phyloP scores from a whole-genome alignment of 768 basidiomycete genomes.

The Leccinum variicolor region DNA sequence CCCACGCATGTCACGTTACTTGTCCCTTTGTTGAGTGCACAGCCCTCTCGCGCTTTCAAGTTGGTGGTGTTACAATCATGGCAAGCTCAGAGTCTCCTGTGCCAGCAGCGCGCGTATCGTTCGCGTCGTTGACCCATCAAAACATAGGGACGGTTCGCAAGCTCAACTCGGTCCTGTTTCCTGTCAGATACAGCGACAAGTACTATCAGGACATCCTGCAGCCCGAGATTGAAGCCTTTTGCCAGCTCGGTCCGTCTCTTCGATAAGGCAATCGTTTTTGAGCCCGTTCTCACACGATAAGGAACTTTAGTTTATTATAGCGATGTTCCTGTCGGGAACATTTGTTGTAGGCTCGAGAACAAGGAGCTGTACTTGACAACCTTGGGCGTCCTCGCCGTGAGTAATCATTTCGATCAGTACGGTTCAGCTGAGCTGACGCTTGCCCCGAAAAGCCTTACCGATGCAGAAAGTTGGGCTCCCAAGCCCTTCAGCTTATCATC shows the following conservation, averaged over 20 bases:
- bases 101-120: slow-evolving; percentile 49
- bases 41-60: slow-evolving; percentile 6
- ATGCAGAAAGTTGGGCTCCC: slow-evolving; percentile 70
- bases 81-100: slow-evolving; percentile 19
- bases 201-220: slow-evolving; percentile 80
- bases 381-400: slow-evolving; percentile 85
- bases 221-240: slow-evolving; percentile 80
- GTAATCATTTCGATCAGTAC: slow-evolving; percentile 25
- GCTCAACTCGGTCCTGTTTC: slow-evolving; percentile 77
- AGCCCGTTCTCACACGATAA: slow-evolving; percentile 23
- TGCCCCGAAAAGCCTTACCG: slow-evolving; percentile 68
- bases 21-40: slow-evolving; percentile 11
- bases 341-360: slow-evolving; percentile 81
- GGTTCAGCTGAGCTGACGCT: slow-evolving; percentile 15
- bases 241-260: slow-evolving; percentile 73
- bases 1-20: slow-evolving; percentile 23
- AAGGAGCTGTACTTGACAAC: slow-evolving; percentile 79
- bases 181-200: slow-evolving; percentile 84
- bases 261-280: slow-evolving; percentile 9
- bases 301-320: slow-evolving; percentile 77
- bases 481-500: slow-evolving; percentile 66
- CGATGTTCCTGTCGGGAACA: slow-evolving; percentile 86
- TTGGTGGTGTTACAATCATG: slow-evolving; percentile 14
- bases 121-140: slow-evolving; percentile 72
- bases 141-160: slow-evolving; percentile 72